Conservation (phyloP, 2,329 filamentous ascomycete genomes). For the Dissoconium aciculare region DNA sequence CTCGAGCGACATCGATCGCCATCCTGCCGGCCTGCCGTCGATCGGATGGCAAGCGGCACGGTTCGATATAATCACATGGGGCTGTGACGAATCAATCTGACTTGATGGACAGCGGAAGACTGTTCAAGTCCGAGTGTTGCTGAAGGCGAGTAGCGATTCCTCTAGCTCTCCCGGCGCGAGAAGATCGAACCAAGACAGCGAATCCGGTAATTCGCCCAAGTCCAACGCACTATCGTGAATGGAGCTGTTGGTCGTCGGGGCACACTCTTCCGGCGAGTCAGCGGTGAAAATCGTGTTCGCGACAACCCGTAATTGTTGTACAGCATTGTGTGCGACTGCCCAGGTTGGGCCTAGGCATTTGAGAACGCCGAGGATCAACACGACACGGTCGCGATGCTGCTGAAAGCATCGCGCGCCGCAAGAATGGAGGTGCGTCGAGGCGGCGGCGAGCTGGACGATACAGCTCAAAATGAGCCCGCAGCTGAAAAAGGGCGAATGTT, state of each 20-base stretch:
- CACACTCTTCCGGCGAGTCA: slow-evolving; percentile 3
- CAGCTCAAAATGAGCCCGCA: slow-evolving; percentile 66
- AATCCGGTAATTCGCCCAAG: slow-evolving; percentile 2
- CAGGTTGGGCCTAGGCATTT: slow-evolving; percentile 54
- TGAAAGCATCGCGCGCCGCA: slow-evolving; percentile 51
- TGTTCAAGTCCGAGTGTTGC: too few species aligned
- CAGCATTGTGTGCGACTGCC: slow-evolving; percentile 55
- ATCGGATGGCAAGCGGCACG: too few species aligned
- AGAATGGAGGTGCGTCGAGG: neutral
- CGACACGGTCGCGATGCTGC: slow-evolving; percentile 53
- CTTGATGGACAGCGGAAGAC: too few species aligned
- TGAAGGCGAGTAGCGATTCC: neutral
- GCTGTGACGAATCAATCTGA: too few species aligned
- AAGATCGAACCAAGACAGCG: slow-evolving; percentile 14
- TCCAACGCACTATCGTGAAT: slow-evolving; percentile 9
- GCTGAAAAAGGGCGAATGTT: slow-evolving; percentile 72
- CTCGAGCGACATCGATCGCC: too few species aligned
- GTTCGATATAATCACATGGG: too few species aligned
- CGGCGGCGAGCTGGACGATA: slow-evolving; percentile 52
- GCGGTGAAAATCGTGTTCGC: slow-evolving; percentile 44
- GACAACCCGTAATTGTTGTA: slow-evolving; percentile 59
- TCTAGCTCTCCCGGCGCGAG: slow-evolving; percentile 5
- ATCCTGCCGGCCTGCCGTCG: too few species aligned
- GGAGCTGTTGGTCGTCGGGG: slow-evolving; percentile 5
- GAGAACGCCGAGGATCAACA: slow-evolving; percentile 63